Conservation (phyloP, 2,329 filamentous ascomycete genomes). For the Fusarium robinianum region DNA sequence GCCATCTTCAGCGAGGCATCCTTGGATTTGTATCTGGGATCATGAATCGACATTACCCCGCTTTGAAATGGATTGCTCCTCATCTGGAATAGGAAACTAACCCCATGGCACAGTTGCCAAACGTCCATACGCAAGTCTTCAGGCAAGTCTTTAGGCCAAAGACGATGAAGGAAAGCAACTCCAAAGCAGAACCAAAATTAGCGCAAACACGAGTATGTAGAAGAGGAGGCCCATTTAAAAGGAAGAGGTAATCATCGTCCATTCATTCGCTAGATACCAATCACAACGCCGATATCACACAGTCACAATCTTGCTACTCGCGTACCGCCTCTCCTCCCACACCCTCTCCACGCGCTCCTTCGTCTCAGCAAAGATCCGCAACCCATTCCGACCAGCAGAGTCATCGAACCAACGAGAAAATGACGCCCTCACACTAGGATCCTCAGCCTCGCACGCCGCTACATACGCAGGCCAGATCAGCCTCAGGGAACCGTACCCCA, state of each 20-base stretch:
- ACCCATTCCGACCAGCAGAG: conserved; percentile 8
- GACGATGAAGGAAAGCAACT: no score
- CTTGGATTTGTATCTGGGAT: no score
- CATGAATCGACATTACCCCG: conserved; percentile 1
- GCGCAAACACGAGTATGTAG: no score
- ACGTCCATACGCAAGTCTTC: no score
- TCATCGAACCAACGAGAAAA: conserved; percentile 20
- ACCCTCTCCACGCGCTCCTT: conserved; percentile 10
- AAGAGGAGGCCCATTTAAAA: no score
- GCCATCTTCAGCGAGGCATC: no score
- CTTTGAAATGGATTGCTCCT: neutral
- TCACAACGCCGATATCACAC: no score
- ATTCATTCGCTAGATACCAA: no score
- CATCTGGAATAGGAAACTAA: conserved; percentile 14
- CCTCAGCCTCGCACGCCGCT: conserved; percentile 16
- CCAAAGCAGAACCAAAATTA: no score
- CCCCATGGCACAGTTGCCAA: conserved; percentile 1
- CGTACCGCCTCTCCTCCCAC: conserved; percentile 9
- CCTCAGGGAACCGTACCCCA: conserved; percentile 21
- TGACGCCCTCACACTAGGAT: neutral
- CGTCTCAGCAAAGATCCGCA: conserved; percentile 19
- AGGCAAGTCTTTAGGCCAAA: no score
- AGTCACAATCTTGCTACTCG: neutral
- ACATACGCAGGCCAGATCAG: conserved; percentile 26
- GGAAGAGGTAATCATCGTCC: no score